phyloP scores from a whole-genome alignment of 1,139 yeast genomes.

The Candida gigantensis region DNA sequence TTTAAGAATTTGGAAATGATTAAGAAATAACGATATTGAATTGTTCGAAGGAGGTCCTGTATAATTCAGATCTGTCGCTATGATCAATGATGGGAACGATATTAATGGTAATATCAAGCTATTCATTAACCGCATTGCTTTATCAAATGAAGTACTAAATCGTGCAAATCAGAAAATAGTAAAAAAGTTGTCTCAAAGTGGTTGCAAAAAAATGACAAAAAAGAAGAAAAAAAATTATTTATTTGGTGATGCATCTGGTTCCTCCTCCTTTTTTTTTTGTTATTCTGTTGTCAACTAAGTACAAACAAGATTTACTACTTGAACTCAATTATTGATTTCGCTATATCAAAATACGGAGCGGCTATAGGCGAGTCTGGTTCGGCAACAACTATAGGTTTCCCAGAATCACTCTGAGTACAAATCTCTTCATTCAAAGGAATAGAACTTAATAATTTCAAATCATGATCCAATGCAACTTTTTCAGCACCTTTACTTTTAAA shows the following conservation, averaged over 20 bases:
- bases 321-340: constrained; percentile 25
- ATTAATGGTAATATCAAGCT: neutral
- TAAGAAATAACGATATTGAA: constrained; percentile 7
- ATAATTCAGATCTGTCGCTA: too few relatives aligned
- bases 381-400: constrained; percentile 61
- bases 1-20: constrained; percentile 10
- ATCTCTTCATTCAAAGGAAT: constrained; percentile 70
- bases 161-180: too few relatives aligned
- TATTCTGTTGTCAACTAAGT: constrained; percentile 4
- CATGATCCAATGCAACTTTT: constrained; percentile 54
- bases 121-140: constrained; percentile 1
- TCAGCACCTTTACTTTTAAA: constrained; percentile 72
- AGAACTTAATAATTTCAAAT: constrained; percentile 58
- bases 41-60: constrained; percentile 2
- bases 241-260: neutral
- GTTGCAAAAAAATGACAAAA: too few relatives aligned
- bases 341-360: constrained; percentile 47
- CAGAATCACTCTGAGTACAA: constrained; percentile 61
- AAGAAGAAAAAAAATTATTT: too few relatives aligned
- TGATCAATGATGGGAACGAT: constrained; percentile 1
- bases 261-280: neutral
- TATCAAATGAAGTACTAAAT: too few relatives aligned
- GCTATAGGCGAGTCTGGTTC: constrained; percentile 39
- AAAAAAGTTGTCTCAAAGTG: too few relatives aligned
- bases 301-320: constrained; percentile 1